Base-by-base conservation (phyloP, 176 grass and related monocot genomes). In the Chloris gayana region DNA sequence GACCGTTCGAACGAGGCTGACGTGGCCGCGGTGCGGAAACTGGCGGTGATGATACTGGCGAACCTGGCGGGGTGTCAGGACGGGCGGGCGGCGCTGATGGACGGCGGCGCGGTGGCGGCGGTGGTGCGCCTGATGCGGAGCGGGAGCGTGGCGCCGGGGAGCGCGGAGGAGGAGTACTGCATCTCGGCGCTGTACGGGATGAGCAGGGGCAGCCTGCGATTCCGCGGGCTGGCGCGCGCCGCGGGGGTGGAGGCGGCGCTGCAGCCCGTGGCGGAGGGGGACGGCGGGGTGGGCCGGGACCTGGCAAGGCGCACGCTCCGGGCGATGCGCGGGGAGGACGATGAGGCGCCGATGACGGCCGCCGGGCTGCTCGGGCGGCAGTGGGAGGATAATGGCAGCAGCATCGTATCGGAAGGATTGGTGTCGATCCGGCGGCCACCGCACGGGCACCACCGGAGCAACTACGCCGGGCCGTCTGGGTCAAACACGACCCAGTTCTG, bases 201-300 rank as follows among this genome's bases (percentile, higher is more conserved):
- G 86, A 95, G 93, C 81, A 77, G 86, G 38, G 90, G 89, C 18
- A 87, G 90, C 81, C 73, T 94, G 11, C 80, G 92, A 74, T 98
- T 98, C 73, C 95, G 95, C 6, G 87, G 92, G 14, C 88, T 94
- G 37, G 92, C 88, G 50, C 89, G 85, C 73, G 86, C 87, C 2
- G 92, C 85, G 0, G 88, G 90, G 24, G 90, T 85, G 4, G 92
- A 92, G 67, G 82, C 81, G 3, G 90, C 75, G 57, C 74, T 98
- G 69, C 58, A 41, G 67, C 89, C 90, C 67, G 86, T 93, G 75
- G 72, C 69, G 9, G 88, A 85, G 18, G 75, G 76, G 56, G 72
- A 25, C 32, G 77, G 72, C 7, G 81, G 84, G 46, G 73, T 86
- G 46, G 69, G 88, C 80, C 76, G 78, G 29, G 92, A 93, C 80